Evolutionary conservation across 2,329 filamentous ascomycete genomes (phyloP).

Genomic region (Zasmidium cellare): DNA sequence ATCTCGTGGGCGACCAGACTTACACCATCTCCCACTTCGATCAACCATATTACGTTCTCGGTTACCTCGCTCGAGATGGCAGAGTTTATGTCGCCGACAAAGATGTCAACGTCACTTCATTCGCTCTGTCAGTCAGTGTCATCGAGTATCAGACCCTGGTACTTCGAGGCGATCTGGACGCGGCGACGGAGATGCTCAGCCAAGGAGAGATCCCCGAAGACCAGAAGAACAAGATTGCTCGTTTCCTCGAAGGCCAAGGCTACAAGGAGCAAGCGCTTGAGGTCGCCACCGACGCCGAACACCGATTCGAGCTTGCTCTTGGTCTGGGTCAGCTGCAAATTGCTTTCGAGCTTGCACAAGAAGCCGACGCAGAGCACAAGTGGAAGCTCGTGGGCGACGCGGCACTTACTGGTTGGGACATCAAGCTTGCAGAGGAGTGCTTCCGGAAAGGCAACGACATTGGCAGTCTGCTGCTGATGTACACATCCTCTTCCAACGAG

Average conservation of each 20-base stretch:
- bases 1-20: constrained; percentile 94
- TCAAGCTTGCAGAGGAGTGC: constrained; percentile 86
- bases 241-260: constrained; percentile 95
- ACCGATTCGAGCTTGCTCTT: constrained; percentile 92
- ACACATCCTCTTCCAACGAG: constrained; percentile 80
- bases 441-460: constrained; percentile 89
- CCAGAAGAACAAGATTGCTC: constrained; percentile 96
- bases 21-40: constrained; percentile 98
- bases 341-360: constrained; percentile 78
- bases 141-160: constrained; percentile 97
- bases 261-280: constrained; percentile 95
- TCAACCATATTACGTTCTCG: constrained; percentile 88
- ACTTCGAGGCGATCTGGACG: constrained; percentile 88
- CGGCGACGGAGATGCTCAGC: constrained; percentile 79
- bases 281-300: constrained; percentile 90
- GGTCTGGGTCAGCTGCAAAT: constrained; percentile 80
- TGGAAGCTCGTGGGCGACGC: constrained; percentile 98
- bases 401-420: constrained; percentile 81
- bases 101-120: constrained; percentile 88
- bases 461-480: constrained; percentile 81
- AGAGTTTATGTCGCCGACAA: constrained; percentile 94
- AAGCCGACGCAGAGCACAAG: constrained; percentile 89
- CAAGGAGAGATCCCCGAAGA: constrained; percentile 73
- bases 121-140: constrained; percentile 84
- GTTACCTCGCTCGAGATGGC: constrained; percentile 94